Evolutionary conservation across 176 grass and related monocot genomes (phyloP).

Genomic region (Secale cereale): DNA sequence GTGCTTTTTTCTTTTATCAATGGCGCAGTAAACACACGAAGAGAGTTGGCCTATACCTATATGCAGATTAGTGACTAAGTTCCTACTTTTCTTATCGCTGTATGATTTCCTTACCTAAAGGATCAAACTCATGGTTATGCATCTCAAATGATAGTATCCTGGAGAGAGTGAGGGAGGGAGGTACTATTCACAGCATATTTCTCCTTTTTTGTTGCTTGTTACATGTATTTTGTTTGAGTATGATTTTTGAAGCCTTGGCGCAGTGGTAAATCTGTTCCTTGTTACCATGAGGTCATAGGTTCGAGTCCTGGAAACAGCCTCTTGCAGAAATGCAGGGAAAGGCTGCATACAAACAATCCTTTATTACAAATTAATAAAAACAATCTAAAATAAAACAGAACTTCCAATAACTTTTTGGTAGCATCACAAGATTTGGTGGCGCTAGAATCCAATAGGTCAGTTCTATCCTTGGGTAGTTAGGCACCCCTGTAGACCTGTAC

Average conservation of each 20-base stretch:
- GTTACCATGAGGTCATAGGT: too few species aligned
- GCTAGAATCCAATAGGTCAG: neutral
- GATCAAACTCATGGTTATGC: neutral
- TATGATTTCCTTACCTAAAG: neutral
- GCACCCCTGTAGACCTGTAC: neutral
- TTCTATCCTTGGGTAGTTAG: neutral
- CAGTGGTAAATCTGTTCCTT: too few species aligned
- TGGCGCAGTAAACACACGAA: neutral
- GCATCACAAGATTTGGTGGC: neutral
- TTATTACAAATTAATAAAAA: neutral
- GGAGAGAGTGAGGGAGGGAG: too few species aligned
- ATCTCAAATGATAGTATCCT: neutral
- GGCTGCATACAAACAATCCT: too few species aligned
- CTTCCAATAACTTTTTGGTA: neutral
- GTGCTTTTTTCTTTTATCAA: neutral
- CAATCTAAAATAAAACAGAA: neutral
- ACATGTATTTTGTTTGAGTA: neutral
- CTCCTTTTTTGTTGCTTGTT: neutral
- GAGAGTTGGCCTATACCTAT: neutral
- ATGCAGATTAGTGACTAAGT: neutral
- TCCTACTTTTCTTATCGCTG: neutral
- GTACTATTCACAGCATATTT: neutral
- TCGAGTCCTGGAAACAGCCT: too few species aligned
- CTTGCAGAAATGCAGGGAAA: too few species aligned
- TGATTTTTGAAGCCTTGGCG: neutral